Evolutionary conservation across 2,329 filamentous ascomycete species (phyloP), one percentile per base, ranked within the genome.

Genomic region (Claviceps arundinis): DNA sequence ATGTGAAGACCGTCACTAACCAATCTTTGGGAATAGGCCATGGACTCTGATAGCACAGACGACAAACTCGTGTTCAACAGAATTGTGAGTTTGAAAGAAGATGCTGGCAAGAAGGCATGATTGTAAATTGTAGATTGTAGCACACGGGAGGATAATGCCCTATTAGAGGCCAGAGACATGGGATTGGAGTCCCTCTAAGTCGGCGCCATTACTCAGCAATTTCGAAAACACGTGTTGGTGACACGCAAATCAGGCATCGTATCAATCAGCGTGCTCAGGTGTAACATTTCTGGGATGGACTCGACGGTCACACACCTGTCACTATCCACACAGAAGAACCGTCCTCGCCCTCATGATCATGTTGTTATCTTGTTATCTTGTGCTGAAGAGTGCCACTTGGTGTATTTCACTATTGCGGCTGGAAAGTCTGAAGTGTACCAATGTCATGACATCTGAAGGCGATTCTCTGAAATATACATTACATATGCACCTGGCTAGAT

Each of bases 1-100:
- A 45, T 40, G 4, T 13, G 19, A 7, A 42, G 22, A 22, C 7
- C 26, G 14, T 40, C 34, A 45, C 45, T 40, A 22, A 48, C 47
- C 17, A 55, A 40, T 17, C 38, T 30, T 2, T n/a, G 3, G 17
- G 4, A 24, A 47, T 17, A 76, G 82, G 82, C 73, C 56, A 74
- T 94, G 66, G 90, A 96, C 65, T 80, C 77, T 48, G 89, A 95
- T 61, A 87, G 82, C 54, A 85, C 81, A 0, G 79, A 81, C 37
- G 86, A 88, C n/a, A 87, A 84, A 66, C 74, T 95, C 57, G 80
- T 97, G 47, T 71, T 97, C 34, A 97, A 97, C 71, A 79, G 89
- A 50, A 96, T 97, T 62, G 90, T 97, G 22, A 87, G 85, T 47
- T 69, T 96, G 62, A 95, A 95, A 73, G 90, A 95, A 69, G 88